Base-by-base conservation (phyloP, 768 basidiomycete species). In the Cystofilobasidium bisporidii region DNA sequence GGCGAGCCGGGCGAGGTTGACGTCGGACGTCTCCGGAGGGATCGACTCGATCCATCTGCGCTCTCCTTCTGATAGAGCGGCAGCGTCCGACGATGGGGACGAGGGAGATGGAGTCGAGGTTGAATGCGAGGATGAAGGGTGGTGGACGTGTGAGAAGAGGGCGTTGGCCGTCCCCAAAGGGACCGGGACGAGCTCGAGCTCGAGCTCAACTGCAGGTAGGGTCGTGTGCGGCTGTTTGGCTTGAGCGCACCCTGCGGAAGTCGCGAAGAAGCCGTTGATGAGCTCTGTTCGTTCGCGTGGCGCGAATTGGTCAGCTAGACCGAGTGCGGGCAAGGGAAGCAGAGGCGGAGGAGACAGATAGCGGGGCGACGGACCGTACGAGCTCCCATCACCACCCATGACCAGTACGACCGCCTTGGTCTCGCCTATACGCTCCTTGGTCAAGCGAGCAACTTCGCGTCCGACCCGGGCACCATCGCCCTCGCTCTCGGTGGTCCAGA, bases 111-210 rank as follows among this genome's bases (percentile, higher is more conserved):
- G n/a, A n/a, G 71, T 71, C 12, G 73, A 72, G 26, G 69, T 65
- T 12, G 71, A 61, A 36, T 24, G 56, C 17, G 40, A 41, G 10
- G 9, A 17, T 41, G n/a, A n/a, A 0, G 84, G 82, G 0, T 85
- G 85, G 76, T 87, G 93, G 33, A 91, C 77, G 10, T 88, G 85
- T 9, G 83, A 81, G 76, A 87, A 92, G 40, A 96, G 81, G 0
- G 94, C 94, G 75, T 98, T 97, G 50, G 91, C 92, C n/a, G 91
- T 94, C 30, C 91, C 91, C 60, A 83, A 83, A 5, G 91, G 90
- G 2, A 71, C 38, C 53, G 88, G 78, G 59, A 79, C 57, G 82
- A 81, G 22, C 79, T 84, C 69, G 86, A 79, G 40, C 73, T 73
- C 64, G 86, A 71, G 43, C n/a, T 40, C 40, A 24, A 53, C 58